Base-by-base conservation (phyloP, 306 rosid genomes). In the Rosa chinensis region DNA sequence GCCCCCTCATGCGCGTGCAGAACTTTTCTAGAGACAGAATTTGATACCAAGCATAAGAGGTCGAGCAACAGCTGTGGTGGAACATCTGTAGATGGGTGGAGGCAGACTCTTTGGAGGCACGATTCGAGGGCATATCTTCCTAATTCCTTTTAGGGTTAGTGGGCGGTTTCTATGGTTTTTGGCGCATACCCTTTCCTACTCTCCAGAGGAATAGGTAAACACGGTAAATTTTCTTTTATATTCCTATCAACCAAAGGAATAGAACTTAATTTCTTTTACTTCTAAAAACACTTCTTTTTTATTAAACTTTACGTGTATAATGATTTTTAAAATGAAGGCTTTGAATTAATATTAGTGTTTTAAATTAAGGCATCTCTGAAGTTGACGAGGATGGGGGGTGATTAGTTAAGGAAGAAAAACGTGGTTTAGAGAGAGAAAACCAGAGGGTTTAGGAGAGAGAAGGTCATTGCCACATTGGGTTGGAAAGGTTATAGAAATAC, bases 1-100 rank as follows among this genome's bases (percentile, higher is more conserved):
- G 89, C 82, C 90, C 91, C 66, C 17, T 84, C 87, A 80, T 90
- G 97, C 48, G 86, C 97, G 76, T 90, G 82, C 0, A 85, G 84
- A 83, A 87, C 91, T 52, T 74, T 88, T 6, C 87, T 78, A 66
- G 89, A 79, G 74, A 86, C 80, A 77, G 94, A 87, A 55, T 61
- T 80, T 53, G 97, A 86, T 73, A 92, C 63, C 8, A 91, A 85
- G 88, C 80, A 82, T 73, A 94, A 88, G 74, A 94, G 79, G 63
- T 91, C 92, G 10, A 90, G 86, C 66, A 94, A 78, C 63, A 85
- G 81, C 53, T 92, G 94, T 66, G 94, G 83, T 68, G 87, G 66
- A 82, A 90, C 84, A 69, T 79, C 91, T 2, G 85, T 61, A 48
- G 77, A 58, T 55, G 90, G 89, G 42, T 55, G 71, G 63, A 87